Conservation (phyloP, 805 yeast genomes). For the Ogataea degrootiae region DNA sequence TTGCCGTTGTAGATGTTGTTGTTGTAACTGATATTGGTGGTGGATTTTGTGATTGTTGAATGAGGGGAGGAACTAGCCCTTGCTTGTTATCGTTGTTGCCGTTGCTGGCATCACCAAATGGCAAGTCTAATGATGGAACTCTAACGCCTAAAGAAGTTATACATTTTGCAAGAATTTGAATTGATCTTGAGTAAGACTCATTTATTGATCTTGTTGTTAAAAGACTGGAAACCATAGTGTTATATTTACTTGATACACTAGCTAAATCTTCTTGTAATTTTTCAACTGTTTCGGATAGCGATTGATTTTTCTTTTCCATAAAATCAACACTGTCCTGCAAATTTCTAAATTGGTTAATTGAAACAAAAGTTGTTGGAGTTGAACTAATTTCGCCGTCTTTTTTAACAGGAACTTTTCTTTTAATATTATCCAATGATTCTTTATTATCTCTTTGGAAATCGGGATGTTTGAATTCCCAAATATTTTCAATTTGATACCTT, state of each 20-base stretch:
- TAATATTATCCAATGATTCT: conserved; percentile 80
- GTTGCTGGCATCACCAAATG: conserved; percentile 26
- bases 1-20: too few relatives aligned
- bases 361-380: conserved; percentile 12
- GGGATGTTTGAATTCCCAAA: conserved; percentile 94
- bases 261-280: conserved; percentile 33
- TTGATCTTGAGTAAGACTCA: conserved; percentile 51
- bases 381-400: conserved; percentile 19
- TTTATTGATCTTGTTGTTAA: conserved; percentile 51
- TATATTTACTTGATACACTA: conserved; percentile 51
- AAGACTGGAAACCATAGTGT: conserved; percentile 58
- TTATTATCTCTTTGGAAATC: conserved; percentile 73
- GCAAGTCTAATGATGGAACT: conserved; percentile 59
- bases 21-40: too few relatives aligned
- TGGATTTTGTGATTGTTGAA: too few relatives aligned
- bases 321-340: conserved; percentile 27
- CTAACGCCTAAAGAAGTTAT: conserved; percentile 59
- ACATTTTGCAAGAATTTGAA: conserved; percentile 45
- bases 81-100: conserved; percentile 4
- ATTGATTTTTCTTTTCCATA: conserved; percentile 25
- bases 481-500: conserved; percentile 57
- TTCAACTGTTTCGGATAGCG: conserved; percentile 30
- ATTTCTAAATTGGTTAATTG: conserved; percentile 21
- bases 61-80: not conserved
- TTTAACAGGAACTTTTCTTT: conserved; percentile 65